Evolutionary conservation across 345 rosid genomes (phyloP).

Genomic region (Tarenaya hassleriana): DNA sequence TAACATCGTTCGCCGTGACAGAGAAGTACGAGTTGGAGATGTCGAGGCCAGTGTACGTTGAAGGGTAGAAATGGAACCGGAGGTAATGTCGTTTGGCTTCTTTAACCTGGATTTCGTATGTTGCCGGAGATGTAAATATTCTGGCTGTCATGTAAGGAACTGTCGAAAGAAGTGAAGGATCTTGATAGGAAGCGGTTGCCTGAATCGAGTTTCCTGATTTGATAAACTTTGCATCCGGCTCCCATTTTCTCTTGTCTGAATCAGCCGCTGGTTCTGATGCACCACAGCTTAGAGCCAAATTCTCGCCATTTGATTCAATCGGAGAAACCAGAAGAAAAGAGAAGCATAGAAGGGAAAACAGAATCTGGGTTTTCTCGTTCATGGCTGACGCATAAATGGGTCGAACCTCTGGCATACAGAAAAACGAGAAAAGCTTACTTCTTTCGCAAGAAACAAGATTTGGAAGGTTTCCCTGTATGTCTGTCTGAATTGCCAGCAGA

Average conservation of each 20-base stretch:
- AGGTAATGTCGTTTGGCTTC: constrained; percentile 38
- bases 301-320: constrained; percentile 22
- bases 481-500: constrained; percentile 40
- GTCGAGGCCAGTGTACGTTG: constrained; percentile 41
- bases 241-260: constrained; percentile 57
- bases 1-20: constrained; percentile 39
- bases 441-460: background rate
- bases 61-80: constrained; percentile 63
- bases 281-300: constrained; percentile 47
- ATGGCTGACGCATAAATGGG: constrained; percentile 27
- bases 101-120: constrained; percentile 43
- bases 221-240: constrained; percentile 46
- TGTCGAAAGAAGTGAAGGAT: constrained; percentile 54
- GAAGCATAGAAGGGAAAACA: constrained; percentile 28
- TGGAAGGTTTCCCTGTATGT: constrained; percentile 23
- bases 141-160: constrained; percentile 77
- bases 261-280: constrained; percentile 41
- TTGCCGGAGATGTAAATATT: constrained; percentile 45
- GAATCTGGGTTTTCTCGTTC: constrained; percentile 21
- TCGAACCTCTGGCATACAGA: constrained; percentile 22
- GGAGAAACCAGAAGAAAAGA: constrained; percentile 22
- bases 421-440: constrained; percentile 12
- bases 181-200: constrained; percentile 48
- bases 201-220: constrained; percentile 27
- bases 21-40: constrained; percentile 53